A percentile compares a stretch with the other conserved stretches of the same genome.
These are phyloP conservation scores for Hanseniaspora lindneri DNA, from an alignment of 805 yeast species.

Conservation along the genomic window DNA sequence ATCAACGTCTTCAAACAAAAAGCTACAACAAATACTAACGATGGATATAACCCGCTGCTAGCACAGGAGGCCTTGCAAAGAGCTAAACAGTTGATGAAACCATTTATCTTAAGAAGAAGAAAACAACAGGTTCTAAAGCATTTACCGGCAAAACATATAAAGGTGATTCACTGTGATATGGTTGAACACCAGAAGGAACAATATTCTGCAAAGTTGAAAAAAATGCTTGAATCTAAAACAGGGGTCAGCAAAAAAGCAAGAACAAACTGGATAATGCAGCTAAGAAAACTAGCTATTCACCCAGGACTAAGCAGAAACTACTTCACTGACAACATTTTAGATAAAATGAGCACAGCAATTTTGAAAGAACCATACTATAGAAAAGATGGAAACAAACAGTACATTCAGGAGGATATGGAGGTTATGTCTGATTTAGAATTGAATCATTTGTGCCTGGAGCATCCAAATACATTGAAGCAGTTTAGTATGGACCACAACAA, in stretches of 20 bases:
- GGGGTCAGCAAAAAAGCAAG: slow-evolving; percentile 21
- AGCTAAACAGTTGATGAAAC: slow-evolving; percentile 97
- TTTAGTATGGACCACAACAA: slow-evolving; percentile 43
- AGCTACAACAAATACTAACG: slow-evolving; percentile 52
- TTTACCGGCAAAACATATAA: slow-evolving; percentile 64
- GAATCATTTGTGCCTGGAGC: slow-evolving; percentile 57
- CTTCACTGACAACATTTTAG: slow-evolving; percentile 45
- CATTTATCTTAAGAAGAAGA: slow-evolving; percentile 83
- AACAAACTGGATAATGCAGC: slow-evolving; percentile 69
- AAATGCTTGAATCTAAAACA: slow-evolving; percentile 26
- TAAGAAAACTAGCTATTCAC: slow-evolving; percentile 87
- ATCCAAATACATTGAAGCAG: slow-evolving; percentile 50
- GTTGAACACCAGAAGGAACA: slow-evolving; percentile 41
- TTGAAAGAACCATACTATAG: slow-evolving; percentile 68
- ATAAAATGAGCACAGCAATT: slow-evolving; percentile 62
- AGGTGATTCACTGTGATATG: slow-evolving; percentile 55
- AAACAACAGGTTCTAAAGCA: slow-evolving; percentile 86
- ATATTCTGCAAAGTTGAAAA: slow-evolving; percentile 39
- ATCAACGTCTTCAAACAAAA: slow-evolving; percentile 76
- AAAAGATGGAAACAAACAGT: slow-evolving; percentile 59
- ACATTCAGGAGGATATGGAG: slow-evolving; percentile 85
- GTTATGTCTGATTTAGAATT: slow-evolving; percentile 89
- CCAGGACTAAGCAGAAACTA: slow-evolving; percentile 68
- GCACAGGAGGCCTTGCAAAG: slow-evolving; percentile 84
- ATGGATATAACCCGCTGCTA: slow-evolving; percentile 61